These are phyloP conservation scores for Raphidocelis subcapitata DNA, from an alignment of 139 green algal species.

Conservation along the genomic window DNA sequence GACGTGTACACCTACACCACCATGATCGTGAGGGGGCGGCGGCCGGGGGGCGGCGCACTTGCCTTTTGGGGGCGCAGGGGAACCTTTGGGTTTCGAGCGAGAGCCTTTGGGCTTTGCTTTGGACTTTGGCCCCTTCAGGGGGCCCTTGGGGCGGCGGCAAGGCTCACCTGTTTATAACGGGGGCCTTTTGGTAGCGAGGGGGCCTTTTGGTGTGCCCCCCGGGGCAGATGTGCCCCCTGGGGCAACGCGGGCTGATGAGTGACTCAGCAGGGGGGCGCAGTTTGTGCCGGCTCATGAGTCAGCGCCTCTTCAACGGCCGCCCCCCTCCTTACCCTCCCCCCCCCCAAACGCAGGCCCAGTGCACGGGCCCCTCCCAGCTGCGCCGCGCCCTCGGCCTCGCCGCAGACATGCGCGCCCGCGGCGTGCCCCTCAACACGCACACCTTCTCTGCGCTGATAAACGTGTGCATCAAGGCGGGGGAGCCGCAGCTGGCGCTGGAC, in stretches of 20 bases:
- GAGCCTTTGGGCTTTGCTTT: no score
- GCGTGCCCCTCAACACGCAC: conserved; percentile 62
- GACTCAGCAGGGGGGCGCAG: no score
- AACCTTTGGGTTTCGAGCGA: background rate
- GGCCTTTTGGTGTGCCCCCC: no score
- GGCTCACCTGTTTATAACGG: no score
- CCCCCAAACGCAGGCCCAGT: conserved; percentile 34
- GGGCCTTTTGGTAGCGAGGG: no score
- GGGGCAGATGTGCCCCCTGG: no score
- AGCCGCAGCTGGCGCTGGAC: conserved; percentile 42
- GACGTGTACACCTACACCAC: conserved; percentile 74
- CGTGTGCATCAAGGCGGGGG: conserved; percentile 27
- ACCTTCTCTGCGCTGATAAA: conserved; percentile 55
- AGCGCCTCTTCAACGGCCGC: no score
- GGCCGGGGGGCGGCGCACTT: no score
- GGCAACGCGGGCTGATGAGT: no score
- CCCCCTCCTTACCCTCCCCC: background rate
- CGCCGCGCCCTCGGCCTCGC: conserved; percentile 51
- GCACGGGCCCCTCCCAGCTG: conserved; percentile 56
- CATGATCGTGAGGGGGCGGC: conserved; percentile 58
- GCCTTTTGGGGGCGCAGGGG: background rate
- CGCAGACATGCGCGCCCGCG: conserved; percentile 56
- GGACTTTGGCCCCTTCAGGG: no score
- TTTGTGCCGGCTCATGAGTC: no score
- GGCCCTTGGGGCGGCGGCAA: no score